Percentiles rank a stretch among this genome's conserved stretches.
Conservation (phyloP, 1,284 basidiomycete genomes). For the Bothia castanella region DNA sequence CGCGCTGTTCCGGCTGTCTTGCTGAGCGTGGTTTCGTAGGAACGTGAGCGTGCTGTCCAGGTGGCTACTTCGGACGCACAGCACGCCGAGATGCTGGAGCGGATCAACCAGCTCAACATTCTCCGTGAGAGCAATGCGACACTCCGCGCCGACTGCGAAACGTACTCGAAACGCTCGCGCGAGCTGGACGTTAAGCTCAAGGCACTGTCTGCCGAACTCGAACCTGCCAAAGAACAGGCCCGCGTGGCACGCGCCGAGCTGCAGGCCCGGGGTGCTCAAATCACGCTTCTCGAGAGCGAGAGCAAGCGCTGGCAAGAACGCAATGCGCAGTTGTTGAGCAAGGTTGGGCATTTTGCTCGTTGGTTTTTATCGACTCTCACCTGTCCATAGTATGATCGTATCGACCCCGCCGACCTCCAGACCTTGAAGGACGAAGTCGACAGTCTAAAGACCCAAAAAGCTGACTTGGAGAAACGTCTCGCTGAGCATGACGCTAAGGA, state of each 20-base stretch:
- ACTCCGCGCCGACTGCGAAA: constrained; percentile 72
- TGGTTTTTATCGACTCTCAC: not conserved
- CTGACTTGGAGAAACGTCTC: constrained; percentile 37
- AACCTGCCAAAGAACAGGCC: constrained; percentile 73
- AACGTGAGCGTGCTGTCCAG: constrained; percentile 72
- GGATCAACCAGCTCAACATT: constrained; percentile 85
- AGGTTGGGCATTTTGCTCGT: constrained; percentile 41
- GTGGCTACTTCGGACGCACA: constrained; percentile 71
- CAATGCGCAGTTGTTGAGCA: constrained; percentile 74
- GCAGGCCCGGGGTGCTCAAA: constrained; percentile 64
- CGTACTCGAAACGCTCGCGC: constrained; percentile 59
- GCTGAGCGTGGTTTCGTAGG: constrained; percentile 42
- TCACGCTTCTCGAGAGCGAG: constrained; percentile 74
- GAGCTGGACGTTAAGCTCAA: constrained; percentile 66
- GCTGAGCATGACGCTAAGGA: constrained; percentile 41
- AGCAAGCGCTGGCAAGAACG: constrained; percentile 83
- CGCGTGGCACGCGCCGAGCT: constrained; percentile 70
- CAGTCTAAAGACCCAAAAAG: constrained; percentile 46
- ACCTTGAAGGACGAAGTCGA: constrained; percentile 72
- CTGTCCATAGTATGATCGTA: constrained; percentile 69
- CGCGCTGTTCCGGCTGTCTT: not conserved
- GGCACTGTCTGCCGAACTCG: constrained; percentile 58
- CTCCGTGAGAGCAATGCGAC: constrained; percentile 87
- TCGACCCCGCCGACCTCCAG: constrained; percentile 85
- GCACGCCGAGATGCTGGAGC: constrained; percentile 81